Conservation (phyloP, 345 rosid genomes). For the Capsella bursapastoris region DNA sequence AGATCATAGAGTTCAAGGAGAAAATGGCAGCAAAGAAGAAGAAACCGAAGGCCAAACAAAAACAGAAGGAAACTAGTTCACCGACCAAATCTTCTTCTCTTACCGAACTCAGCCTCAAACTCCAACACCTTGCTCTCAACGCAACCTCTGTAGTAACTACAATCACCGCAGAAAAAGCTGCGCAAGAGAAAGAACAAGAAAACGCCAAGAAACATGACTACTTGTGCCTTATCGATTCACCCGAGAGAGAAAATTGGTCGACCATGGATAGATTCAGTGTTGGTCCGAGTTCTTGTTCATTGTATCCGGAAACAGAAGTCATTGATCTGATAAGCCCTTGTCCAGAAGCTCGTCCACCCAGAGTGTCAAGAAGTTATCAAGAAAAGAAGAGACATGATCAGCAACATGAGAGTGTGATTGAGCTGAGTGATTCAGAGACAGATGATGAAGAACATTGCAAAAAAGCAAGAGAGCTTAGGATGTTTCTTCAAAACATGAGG, state of each 20-base stretch:
- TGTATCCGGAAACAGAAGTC: slow-evolving; percentile 48
- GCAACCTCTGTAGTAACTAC: slow-evolving; percentile 30
- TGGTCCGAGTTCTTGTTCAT: slow-evolving; percentile 8
- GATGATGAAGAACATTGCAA: slow-evolving; percentile 61
- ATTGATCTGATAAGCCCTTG: slow-evolving; percentile 84
- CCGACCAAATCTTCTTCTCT: slow-evolving; percentile 35
- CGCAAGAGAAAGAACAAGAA: slow-evolving; percentile 34
- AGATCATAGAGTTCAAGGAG: slow-evolving; percentile 69
- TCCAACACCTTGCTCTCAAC: slow-evolving; percentile 65
- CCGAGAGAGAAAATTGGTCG: slow-evolving; percentile 26
- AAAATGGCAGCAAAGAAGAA: slow-evolving; percentile 57
- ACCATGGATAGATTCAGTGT: slow-evolving; percentile 10
- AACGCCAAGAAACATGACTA: slow-evolving; percentile 28
- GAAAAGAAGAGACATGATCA: slow-evolving; percentile 39
- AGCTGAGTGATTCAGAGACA: slow-evolving; percentile 75
- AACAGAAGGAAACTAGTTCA: slow-evolving; percentile 49
- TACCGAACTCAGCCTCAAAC: slow-evolving; percentile 59
- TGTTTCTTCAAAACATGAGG: slow-evolving; percentile 59
- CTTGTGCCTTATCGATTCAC: slow-evolving; percentile 39
- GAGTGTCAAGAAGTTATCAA: slow-evolving; percentile 40
- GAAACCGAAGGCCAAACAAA: slow-evolving; percentile 46
- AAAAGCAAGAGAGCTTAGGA: slow-evolving; percentile 70
- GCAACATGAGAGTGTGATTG: slow-evolving; percentile 48
- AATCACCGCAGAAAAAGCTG: slow-evolving; percentile 42
- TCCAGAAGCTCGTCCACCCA: slow-evolving; percentile 38